Base-by-base conservation (phyloP, 805 yeast species). In the Blastobotrys terrestris region DNA sequence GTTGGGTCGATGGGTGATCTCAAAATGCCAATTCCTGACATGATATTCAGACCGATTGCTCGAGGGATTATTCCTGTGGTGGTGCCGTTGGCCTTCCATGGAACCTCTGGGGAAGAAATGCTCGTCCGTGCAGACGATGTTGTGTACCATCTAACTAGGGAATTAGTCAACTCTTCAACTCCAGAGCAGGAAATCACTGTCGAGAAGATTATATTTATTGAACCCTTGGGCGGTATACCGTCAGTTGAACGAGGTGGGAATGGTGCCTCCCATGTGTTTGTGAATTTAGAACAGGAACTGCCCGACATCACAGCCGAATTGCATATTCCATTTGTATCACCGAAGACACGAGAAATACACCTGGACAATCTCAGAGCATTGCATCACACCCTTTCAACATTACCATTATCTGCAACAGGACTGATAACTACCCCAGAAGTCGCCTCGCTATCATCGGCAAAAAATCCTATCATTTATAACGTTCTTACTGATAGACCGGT, bases 401-500 rank as follows among this genome's bases (percentile, higher is more conserved):
- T 84, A 2, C 80, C 88, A 0, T 55, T 70, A 2, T 67, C 79
- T 1, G 80, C 91, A 0, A 83, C 95, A 0, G 99, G 97, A 0
- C 72, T 94, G 2, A 85, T 94, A 35, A 92, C 98, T 0, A 88
- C 97, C 0, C 87, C 95, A 0, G 67, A 73, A 7, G 80, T 88
- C 19, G 92, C 95, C 22, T 81, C 87, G 1, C 67, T 62, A 8
- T 55, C 53, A 39, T 60, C 63, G 13, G 76, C 78, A 48, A 72
- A 83, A 55, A 94, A 94, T 65, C 99, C 99, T 1, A 77, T 94
- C 43, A 81, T 94, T 14, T 88, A 91, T 67, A 94, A 94, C 64
- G 78, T 94, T 14, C 74, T 94, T 40, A 94, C 99, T 0, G 98
- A 94, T 65, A 74, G 98, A 50, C 89, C 98, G 0, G 76, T 88